These are phyloP conservation scores for Candida ascalaphidarum DNA, from an alignment of 805 yeast species.

Conservation along the genomic window DNA sequence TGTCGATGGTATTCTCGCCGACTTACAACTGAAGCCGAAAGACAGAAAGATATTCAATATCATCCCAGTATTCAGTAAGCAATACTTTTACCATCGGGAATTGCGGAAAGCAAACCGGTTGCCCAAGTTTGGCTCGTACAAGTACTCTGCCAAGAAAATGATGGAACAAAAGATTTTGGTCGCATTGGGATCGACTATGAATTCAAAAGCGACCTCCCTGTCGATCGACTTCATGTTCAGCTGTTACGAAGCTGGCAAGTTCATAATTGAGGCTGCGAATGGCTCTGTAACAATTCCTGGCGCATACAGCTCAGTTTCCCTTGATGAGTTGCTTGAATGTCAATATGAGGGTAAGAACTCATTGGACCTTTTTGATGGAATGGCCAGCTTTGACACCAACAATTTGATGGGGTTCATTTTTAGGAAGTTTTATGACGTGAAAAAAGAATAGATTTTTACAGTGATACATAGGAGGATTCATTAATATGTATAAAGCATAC, in stretches of 20 bases:
- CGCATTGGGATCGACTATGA: constrained; percentile 47
- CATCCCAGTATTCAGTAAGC: constrained; percentile 56
- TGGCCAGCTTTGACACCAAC: constrained; percentile 62
- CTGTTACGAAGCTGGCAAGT: constrained; percentile 65
- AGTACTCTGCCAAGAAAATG: constrained; percentile 67
- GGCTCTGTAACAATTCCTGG: constrained; percentile 63
- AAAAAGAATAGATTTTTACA: constrained; percentile 21
- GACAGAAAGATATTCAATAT: constrained; percentile 41
- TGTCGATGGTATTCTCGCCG: constrained; percentile 33
- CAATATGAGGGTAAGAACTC: constrained; percentile 61
- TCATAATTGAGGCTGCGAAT: constrained; percentile 66
- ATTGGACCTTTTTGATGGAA: constrained; percentile 55
- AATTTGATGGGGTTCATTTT: constrained; percentile 62
- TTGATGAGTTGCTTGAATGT: constrained; percentile 62
- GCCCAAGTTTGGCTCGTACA: constrained; percentile 71
- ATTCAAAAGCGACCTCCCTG: constrained; percentile 40
- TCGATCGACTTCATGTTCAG: constrained; percentile 69
- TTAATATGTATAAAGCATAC: no score
- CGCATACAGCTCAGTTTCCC: constrained; percentile 45
- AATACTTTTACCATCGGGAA: constrained; percentile 67
- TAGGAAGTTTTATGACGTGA: constrained; percentile 61
- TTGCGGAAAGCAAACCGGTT: constrained; percentile 56
- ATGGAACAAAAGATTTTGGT: constrained; percentile 63
- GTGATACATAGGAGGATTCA: no score
- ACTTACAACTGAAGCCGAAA: constrained; percentile 36